Base-by-base conservation (phyloP, 768 basidiomycete species). In the Hysterangium stoloniferum region DNA sequence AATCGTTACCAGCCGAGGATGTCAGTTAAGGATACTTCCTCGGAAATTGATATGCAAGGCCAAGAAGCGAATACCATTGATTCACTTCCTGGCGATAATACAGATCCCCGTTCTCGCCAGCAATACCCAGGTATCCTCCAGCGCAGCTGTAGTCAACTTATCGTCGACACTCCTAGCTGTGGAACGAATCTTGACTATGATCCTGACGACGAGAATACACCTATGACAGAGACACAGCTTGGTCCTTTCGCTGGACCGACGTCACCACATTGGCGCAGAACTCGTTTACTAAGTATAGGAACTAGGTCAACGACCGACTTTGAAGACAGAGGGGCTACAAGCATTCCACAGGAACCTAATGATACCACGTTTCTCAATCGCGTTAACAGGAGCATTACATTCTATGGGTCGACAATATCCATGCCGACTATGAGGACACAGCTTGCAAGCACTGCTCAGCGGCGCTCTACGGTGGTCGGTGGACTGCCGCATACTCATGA, bases 361-460 rank as follows among this genome's bases (percentile, higher is more conserved):
- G 57, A 60, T 27, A 76, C 77, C 56, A 52, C 62, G 1, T 62
- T 72, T 11, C 61, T 62, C 7, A 61, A 77, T 34, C 66, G 62
- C 6, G 58, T 61, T 27, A 47, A 59, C 6, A 52, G 59, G n/a
- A 54, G 58, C 42, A 57, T 57, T 1, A 60, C 63, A 1, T 72
- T 71, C 13, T 88, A 88, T 58, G 86, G 86, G 13, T 76, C 86
- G 3, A 54, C 76, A n/a, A 64, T 71, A 51, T 15, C 61, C 62
- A 46, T 64, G 56, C 41, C 60, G 41, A 31, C 27, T 12, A 38
- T 29, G 38, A 24, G 11, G 17, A 37, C 8, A 52, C 41, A 27
- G 8, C 22, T 13, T 29, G 38, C 9, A 22, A 7, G 31, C 12
- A 48, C 20, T n/a, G 13, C n/a, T 12, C 7, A 59, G 47, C 44